Conservation (phyloP, 768 basidiomycete species). For the Dioszegia aurantiaca region DNA sequence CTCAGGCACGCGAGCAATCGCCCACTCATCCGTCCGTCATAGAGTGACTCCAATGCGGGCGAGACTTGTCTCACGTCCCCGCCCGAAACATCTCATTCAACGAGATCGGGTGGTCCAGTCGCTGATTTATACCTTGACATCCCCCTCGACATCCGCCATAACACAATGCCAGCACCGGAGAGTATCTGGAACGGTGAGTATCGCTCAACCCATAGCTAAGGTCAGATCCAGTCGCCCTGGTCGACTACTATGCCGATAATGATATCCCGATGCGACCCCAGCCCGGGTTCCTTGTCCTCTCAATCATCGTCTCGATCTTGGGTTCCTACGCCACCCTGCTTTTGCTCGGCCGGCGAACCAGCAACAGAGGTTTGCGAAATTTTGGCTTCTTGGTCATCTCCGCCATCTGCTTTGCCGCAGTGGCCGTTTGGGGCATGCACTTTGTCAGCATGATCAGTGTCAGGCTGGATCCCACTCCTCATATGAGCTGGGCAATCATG, state of each 20-base stretch:
- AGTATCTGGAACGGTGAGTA: conserved; percentile 45
- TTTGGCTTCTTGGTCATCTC: conserved; percentile 39
- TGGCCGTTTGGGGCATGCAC: conserved; percentile 52
- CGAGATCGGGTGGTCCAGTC: no score
- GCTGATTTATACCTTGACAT: no score
- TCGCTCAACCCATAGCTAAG: background rate
- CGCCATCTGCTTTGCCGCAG: conserved; percentile 47
- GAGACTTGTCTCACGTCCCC: background rate
- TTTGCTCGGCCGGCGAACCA: conserved; percentile 48
- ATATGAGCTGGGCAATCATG: conserved; percentile 46
- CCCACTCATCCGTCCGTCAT: no score
- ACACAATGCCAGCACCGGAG: conserved; percentile 35
- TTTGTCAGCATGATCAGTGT: conserved; percentile 50
- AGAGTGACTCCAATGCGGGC: background rate
- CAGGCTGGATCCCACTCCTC: conserved; percentile 34
- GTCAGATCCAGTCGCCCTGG: conserved; percentile 42
- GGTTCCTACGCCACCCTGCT: conserved; percentile 53
- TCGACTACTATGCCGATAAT: conserved; percentile 38
- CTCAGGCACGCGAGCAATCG: no score
- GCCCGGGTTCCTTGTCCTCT: conserved; percentile 49
- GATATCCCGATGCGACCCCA: conserved; percentile 45
- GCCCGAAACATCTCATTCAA: no score
- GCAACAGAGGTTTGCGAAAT: conserved; percentile 43
- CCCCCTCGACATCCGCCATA: no score
- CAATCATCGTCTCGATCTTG: conserved; percentile 52